A percentile compares a stretch with the other conserved stretches of the same genome.
These are phyloP conservation scores for Xylaria sp. DNA, from an alignment of 2,329 filamentous ascomycete species.

Conservation along the genomic window DNA sequence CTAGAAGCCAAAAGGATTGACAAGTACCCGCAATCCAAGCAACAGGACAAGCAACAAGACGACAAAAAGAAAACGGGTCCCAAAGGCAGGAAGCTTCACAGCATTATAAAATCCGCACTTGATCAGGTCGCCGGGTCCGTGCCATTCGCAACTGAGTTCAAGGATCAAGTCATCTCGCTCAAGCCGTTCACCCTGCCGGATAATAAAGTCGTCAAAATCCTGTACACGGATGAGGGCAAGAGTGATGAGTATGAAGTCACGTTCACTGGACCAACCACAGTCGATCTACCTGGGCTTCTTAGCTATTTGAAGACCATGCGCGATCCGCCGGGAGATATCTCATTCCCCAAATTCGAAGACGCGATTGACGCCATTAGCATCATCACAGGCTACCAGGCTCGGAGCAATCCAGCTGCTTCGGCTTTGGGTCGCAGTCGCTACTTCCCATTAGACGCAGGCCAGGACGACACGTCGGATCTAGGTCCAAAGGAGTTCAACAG, in stretches of 20 bases:
- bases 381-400: constrained; percentile 60
- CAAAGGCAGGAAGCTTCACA: constrained; percentile 58
- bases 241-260: constrained; percentile 55
- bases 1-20: constrained; percentile 51
- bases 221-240: constrained; percentile 51
- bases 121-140: constrained; percentile 50
- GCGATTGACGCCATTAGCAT: constrained; percentile 64
- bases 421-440: constrained; percentile 61
- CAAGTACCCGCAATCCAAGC: constrained; percentile 7
- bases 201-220: constrained; percentile 51
- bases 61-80: constrained; percentile 48
- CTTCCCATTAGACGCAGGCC: constrained; percentile 56
- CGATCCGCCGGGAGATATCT: constrained; percentile 51
- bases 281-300: constrained; percentile 56
- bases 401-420: constrained; percentile 52
- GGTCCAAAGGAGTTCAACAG: constrained; percentile 49
- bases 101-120: constrained; percentile 56
- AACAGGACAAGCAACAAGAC: constrained; percentile 10
- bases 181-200: constrained; percentile 53
- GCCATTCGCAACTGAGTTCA: constrained; percentile 61
- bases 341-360: constrained; percentile 62
- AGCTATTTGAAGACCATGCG: constrained; percentile 58
- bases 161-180: constrained; percentile 58
- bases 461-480: constrained; percentile 47
- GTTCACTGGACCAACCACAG: constrained; percentile 55